Base-by-base conservation (phyloP, 2,329 filamentous ascomycete species). In the Emericellopsis cladophorae region DNA sequence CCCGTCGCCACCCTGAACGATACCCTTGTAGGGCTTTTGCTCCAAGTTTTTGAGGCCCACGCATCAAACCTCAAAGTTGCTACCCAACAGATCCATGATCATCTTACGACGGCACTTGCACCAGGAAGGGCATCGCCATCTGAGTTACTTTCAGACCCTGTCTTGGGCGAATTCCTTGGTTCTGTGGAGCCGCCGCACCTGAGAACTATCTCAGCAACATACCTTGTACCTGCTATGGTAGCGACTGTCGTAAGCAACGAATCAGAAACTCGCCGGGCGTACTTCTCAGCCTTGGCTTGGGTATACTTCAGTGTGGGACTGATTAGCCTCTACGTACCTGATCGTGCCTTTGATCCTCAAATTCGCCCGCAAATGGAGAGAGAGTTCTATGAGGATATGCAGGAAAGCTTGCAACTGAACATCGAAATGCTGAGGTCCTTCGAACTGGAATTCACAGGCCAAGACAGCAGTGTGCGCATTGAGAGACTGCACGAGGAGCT, bases 261-360 rank as follows among this genome's bases (percentile, higher is more conserved):
- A 37, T 4, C 36, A 39, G 6, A 43, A 46, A 4, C 48, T 52
- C 16, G 49, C 8, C 26, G 26, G 26, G 26, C 55, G 5, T 55
- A 62, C 24, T 51, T 58, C 36, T 62, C 60, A 5, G 61, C 63
- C 6, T 60, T 81, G 18, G 81, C 84, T 5, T 92, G 89, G 77
- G 70, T 88, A 23, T 70, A 82, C 39, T 79, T 95, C 45, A 81
- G 85, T 2, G 61, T 89, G 16, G 80, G 81, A 14, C 76, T 81
- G 32, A 67, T 96, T 37, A 74, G 75, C 46, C 68, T 95, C 3
- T 95, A 90, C 53, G 79, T 96, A 3, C 89, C 93, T 0, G 82
- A 94, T 57, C 80, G 81, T 48, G 74, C 84, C 4, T 92, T 90
- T 51, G 92, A 98, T 57, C 92, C 92, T 1, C 74, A 80, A 44